These are phyloP conservation scores for Elymus sibiricus DNA, from an alignment of 176 grass and related monocot genomes.

Conservation along the genomic window DNA sequence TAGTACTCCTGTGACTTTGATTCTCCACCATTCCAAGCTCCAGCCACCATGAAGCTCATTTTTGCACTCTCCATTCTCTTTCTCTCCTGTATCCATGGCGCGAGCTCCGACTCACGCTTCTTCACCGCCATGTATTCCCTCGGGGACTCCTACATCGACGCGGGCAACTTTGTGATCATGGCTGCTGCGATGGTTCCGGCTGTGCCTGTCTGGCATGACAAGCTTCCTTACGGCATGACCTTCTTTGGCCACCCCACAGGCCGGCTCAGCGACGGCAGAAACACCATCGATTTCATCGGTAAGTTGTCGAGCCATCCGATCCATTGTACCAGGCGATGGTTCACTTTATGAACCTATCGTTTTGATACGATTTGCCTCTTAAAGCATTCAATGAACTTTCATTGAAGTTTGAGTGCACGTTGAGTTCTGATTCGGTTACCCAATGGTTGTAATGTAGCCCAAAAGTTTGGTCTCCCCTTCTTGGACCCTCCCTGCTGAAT, in stretches of 20 bases:
- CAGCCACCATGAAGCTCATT: not conserved
- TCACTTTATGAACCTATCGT: not conserved
- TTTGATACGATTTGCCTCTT: not conserved
- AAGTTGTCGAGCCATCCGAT: not conserved
- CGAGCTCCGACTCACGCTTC: not conserved
- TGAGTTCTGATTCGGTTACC: not conserved
- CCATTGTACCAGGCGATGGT: not conserved
- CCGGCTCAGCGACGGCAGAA: constrained; percentile 38
- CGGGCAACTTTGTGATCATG: constrained; percentile 48
- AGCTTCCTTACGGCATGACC: constrained; percentile 43
- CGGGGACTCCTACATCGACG: constrained; percentile 55
- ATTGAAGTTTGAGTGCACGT: not conserved
- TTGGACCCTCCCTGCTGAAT: constrained; percentile 11
- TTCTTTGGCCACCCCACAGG: constrained; percentile 48
- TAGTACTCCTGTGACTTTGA: not conserved
- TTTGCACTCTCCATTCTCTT: not conserved
- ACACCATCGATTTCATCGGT: constrained; percentile 51
- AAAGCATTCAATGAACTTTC: not conserved
- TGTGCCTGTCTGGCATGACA: constrained; percentile 1
- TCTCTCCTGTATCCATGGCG: not conserved
- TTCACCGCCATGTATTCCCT: constrained; percentile 47
- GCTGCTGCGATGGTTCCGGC: not conserved
- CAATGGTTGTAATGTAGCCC: constrained; percentile 35
- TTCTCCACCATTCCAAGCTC: not conserved
- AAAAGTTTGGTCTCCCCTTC: constrained; percentile 38